Conservation (phyloP, 768 basidiomycete species). For the Podaxis sp. region DNA sequence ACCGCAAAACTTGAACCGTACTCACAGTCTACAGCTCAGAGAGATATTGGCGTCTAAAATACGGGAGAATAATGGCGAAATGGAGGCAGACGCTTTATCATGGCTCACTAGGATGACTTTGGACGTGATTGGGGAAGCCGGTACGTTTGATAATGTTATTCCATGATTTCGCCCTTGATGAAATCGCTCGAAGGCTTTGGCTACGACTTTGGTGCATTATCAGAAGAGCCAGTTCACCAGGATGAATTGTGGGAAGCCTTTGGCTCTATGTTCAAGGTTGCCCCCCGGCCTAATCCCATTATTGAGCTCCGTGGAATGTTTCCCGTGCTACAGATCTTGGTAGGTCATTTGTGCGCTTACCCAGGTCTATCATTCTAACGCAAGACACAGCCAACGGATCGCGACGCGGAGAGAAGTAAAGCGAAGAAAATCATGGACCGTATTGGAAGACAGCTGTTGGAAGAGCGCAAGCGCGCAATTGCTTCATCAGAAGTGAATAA, state of each 20-base stretch:
- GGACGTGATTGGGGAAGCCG: conserved; percentile 16
- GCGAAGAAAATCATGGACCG: conserved; percentile 39
- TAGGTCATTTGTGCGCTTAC: conserved; percentile 30
- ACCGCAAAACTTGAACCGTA: background rate
- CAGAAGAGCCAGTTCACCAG: conserved; percentile 24
- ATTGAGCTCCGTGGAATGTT: conserved; percentile 28
- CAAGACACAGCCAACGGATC: conserved; percentile 28
- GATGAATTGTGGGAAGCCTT: conserved; percentile 58
- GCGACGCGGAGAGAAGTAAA: conserved; percentile 27
- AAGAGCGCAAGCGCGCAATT: conserved; percentile 43
- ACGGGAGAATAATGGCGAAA: conserved; percentile 23
- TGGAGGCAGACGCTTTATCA: conserved; percentile 47
- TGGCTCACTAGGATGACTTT: conserved; percentile 11
- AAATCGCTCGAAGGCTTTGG: conserved; percentile 25
- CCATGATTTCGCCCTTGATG: background rate
- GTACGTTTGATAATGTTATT: background rate
- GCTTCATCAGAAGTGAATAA: conserved; percentile 23
- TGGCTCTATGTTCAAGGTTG: conserved; percentile 45
- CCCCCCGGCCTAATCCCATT: conserved; percentile 33
- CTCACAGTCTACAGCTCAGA: conserved; percentile 37
- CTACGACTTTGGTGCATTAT: conserved; percentile 28
- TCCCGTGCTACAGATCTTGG: conserved; percentile 26
- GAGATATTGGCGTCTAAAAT: conserved; percentile 44
- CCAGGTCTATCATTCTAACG: conserved; percentile 18
- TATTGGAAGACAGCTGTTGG: conserved; percentile 46